Evolutionary conservation across 306 rosid genomes (phyloP).

Genomic region (Abrus pulchellus): DNA sequence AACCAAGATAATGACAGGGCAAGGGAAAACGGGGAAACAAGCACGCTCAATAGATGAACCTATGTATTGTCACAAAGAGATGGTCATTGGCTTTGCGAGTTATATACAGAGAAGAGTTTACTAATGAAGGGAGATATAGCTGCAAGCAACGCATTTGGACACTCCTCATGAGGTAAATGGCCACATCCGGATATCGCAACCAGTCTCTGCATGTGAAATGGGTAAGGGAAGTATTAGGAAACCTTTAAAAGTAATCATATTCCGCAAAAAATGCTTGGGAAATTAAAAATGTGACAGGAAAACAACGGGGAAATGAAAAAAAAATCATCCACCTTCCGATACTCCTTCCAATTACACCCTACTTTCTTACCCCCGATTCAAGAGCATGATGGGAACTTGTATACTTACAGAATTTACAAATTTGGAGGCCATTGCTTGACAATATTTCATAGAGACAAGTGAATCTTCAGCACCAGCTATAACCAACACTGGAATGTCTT

Average conservation of each 20-base stretch:
- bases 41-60: conserved; percentile 50
- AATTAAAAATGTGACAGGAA: conserved; percentile 8
- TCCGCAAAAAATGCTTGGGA: not conserved
- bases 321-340: not conserved
- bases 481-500: conserved; percentile 80
- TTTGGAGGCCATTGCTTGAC: conserved; percentile 88
- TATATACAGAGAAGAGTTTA: conserved; percentile 61
- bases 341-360: not conserved
- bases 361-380: conserved; percentile 28
- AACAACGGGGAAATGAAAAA: not conserved
- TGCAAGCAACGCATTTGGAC: conserved; percentile 93
- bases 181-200: conserved; percentile 97
- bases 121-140: conserved; percentile 84
- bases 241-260: conserved; percentile 5
- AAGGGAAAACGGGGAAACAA: not conserved
- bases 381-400: not conserved
- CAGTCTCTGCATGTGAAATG: conserved; percentile 70
- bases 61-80: conserved; percentile 47
- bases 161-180: conserved; percentile 99
- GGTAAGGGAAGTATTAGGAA: conserved; percentile 14
- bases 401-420: conserved; percentile 87
- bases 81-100: conserved; percentile 61
- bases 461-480: conserved; percentile 92
- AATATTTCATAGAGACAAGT: conserved; percentile 78
- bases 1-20: conserved; percentile 14